A percentile compares a stretch with the other conserved stretches of the same genome.
Conservation (phyloP, 1,139 yeast species). For the Protomyces lactucae-debilis region DNA sequence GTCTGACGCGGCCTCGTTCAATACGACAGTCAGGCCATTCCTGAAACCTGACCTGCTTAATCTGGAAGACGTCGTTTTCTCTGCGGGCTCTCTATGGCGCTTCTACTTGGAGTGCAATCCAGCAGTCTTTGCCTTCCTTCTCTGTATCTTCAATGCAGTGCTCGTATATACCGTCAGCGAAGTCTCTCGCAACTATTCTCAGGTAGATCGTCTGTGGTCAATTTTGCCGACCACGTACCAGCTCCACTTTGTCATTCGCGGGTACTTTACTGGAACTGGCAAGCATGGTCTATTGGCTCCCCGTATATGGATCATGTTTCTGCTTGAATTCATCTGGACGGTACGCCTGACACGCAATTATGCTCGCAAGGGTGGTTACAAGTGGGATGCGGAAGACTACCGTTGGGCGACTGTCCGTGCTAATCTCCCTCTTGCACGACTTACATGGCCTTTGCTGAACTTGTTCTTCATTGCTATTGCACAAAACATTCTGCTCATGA, state of each 20-base stretch:
- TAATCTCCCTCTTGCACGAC: conserved; percentile 4
- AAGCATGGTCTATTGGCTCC: conserved; percentile 22
- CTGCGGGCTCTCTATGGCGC: conserved; percentile 7
- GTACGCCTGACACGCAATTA: conserved; percentile 32
- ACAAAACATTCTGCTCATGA: conserved; percentile 30
- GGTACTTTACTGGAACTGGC: conserved; percentile 18
- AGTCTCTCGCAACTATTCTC: conserved; percentile 28
- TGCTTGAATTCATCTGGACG: conserved; percentile 29
- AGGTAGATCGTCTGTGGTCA: conserved; percentile 34
- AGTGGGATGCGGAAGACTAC: conserved; percentile 32
- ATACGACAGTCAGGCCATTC: conserved; percentile 15
- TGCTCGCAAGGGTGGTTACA: conserved; percentile 34
- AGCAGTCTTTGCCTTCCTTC: conserved; percentile 4
- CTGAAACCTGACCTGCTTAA: conserved; percentile 7
- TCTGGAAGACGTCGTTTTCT: conserved; percentile 7
- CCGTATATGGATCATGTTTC: conserved; percentile 27
- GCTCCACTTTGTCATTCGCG: conserved; percentile 27
- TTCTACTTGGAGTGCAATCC: conserved; percentile 26
- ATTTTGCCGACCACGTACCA: conserved; percentile 31
- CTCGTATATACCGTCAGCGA: conserved; percentile 13
- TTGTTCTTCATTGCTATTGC: conserved; percentile 29
- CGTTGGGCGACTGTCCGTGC: conserved; percentile 31
- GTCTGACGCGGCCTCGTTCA: conserved; percentile 9
- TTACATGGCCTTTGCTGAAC: conserved; percentile 28
- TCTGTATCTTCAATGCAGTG: conserved; percentile 12